Conservation (phyloP, 805 yeast genomes). For the Sugiyamaella marilandica region DNA sequence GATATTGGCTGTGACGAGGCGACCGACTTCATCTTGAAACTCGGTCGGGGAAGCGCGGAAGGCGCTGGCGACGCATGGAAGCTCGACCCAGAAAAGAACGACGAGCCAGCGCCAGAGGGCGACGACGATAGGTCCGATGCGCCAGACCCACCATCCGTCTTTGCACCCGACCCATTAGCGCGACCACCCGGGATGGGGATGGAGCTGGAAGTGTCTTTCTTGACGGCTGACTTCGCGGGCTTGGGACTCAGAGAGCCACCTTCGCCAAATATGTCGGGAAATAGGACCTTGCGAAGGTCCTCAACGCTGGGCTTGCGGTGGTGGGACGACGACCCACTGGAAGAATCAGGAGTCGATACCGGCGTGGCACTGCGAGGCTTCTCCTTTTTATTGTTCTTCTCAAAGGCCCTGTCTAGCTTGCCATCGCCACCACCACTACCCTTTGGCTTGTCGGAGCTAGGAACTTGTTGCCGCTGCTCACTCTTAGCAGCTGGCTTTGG, state of each 20-base stretch:
- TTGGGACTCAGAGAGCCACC: background rate
- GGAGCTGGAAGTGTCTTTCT: background rate
- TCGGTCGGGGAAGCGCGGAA: conserved; percentile 26
- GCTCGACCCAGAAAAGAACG: conserved; percentile 26
- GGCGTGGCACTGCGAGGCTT: background rate
- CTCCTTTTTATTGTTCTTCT: background rate
- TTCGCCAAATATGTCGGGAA: conserved; percentile 24
- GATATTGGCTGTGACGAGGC: conserved; percentile 11
- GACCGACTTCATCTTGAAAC: conserved; percentile 18
- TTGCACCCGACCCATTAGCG: background rate
- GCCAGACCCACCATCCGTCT: background rate
- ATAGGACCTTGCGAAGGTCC: conserved; percentile 23
- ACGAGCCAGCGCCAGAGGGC: background rate
- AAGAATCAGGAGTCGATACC: background rate
- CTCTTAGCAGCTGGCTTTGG: background rate
- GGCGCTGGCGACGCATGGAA: conserved; percentile 30
- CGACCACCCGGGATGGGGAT: background rate
- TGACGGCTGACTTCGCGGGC: background rate
- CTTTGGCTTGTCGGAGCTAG: conserved; percentile 1
- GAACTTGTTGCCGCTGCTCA: background rate
- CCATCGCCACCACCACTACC: background rate
- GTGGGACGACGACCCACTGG: conserved; percentile 3
- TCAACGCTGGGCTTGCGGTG: conserved; percentile 6
- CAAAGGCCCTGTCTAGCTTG: background rate
- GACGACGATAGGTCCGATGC: background rate